Evolutionary conservation across 352 stramenopile genomes (phyloP).

Genomic region (Poterioochromonas sp.): DNA sequence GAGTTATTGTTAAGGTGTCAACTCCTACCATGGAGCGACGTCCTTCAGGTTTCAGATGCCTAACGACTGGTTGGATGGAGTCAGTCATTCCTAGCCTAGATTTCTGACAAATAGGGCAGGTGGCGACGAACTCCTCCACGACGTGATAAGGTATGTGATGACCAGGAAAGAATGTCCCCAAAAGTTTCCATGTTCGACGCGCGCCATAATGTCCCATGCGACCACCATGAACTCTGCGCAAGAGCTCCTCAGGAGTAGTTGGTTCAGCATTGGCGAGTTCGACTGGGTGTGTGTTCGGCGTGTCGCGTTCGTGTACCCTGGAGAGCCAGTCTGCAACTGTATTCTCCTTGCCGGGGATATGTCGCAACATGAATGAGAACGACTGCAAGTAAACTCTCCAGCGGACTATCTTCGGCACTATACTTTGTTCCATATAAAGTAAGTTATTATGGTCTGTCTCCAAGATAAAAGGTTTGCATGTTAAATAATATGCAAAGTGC

Average conservation of each 20-base stretch:
- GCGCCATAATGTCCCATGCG: slow-evolving; percentile 24
- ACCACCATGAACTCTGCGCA: slow-evolving; percentile 5
- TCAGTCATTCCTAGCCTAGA: slow-evolving; percentile 2
- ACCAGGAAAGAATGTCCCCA: slow-evolving; percentile 22
- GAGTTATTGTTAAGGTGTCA: slow-evolving; percentile 18
- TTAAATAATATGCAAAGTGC: slow-evolving; percentile 12
- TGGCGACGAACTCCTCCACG: slow-evolving; percentile 19
- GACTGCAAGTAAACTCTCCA: slow-evolving; percentile 32
- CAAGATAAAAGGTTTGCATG: slow-evolving; percentile 7
- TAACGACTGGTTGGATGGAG: background rate
- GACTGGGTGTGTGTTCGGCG: background rate
- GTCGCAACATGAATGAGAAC: background rate
- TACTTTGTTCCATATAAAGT: background rate
- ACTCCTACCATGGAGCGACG: background rate
- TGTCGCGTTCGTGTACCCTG: background rate
- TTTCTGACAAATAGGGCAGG: slow-evolving; percentile 19
- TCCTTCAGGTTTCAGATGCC: background rate
- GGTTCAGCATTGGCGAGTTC: background rate
- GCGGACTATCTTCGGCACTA: slow-evolving; percentile 19
- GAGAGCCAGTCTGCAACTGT: slow-evolving; percentile 26
- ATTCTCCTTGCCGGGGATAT: slow-evolving; percentile 27
- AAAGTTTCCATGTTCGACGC: background rate
- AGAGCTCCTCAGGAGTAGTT: background rate
- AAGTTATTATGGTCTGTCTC: slow-evolving; percentile 27
- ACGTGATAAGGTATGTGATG: slow-evolving; percentile 20